A percentile compares a stretch with the other conserved stretches of the same genome.
Conservation (phyloP, 1,284 basidiomycete genomes). For the Cystobasidium slooffiae region DNA sequence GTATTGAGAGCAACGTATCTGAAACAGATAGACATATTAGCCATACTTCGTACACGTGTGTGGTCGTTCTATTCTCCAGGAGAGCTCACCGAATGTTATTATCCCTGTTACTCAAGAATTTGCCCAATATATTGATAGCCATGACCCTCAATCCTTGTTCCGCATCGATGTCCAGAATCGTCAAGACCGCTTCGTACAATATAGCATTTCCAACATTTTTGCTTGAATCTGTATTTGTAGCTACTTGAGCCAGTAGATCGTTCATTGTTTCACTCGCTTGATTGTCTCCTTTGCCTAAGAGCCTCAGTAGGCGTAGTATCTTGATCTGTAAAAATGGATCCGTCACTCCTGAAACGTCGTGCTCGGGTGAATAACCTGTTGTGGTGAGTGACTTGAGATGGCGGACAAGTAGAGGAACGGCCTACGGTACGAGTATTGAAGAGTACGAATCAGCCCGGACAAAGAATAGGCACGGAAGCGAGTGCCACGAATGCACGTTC, state of each 20-base stretch:
- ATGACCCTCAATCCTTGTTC: conserved; percentile 94
- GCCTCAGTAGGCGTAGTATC: conserved; percentile 85
- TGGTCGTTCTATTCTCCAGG: too few relatives aligned
- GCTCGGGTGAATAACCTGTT: conserved; percentile 97
- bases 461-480: not conserved
- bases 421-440: conserved; percentile 61
- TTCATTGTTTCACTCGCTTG: conserved; percentile 96
- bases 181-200: conserved; percentile 95
- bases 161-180: conserved; percentile 97
- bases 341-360: conserved; percentile 98
- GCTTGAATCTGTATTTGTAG: conserved; percentile 95
- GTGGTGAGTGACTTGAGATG: conserved; percentile 95
- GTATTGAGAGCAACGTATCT: conserved; percentile 99
- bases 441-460: not conserved
- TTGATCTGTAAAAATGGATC: conserved; percentile 99
- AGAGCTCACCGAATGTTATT: conserved; percentile 89
- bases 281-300: conserved; percentile 83
- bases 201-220: conserved; percentile 99
- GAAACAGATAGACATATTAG: conserved; percentile 6
- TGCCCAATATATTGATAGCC: conserved; percentile 99
- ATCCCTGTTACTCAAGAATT: conserved; percentile 96
- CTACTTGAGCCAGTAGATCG: conserved; percentile 90
- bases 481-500: not conserved
- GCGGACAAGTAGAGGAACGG: conserved; percentile 89
- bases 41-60: not conserved